Percentiles rank a stretch among this genome's conserved stretches.
Evolutionary conservation across 1,284 basidiomycete genomes (phyloP).

Genomic region (Austroboletus rostrupii): DNA sequence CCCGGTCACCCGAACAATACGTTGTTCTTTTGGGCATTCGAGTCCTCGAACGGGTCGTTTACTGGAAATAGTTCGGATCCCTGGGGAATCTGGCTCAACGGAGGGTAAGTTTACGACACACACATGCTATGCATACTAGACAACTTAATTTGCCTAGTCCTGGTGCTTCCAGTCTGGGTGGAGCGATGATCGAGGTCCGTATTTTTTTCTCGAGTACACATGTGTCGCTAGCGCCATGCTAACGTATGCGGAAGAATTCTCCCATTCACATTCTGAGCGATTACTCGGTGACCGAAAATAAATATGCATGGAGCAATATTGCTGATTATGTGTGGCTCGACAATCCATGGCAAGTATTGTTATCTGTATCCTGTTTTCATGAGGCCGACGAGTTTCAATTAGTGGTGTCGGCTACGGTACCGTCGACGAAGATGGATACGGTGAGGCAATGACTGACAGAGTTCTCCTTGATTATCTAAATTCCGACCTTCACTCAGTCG

Average conservation of each 20-base stretch:
- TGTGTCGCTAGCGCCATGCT: background rate
- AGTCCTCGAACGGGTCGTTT: conserved; percentile 57
- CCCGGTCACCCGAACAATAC: conserved; percentile 56
- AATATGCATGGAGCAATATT: conserved; percentile 55
- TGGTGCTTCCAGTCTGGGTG: conserved; percentile 63
- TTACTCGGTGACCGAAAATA: conserved; percentile 46
- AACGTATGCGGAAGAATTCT: conserved; percentile 47
- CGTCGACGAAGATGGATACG: conserved; percentile 52
- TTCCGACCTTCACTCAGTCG: conserved; percentile 35
- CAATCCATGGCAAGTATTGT: conserved; percentile 54
- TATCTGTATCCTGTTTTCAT: too few species aligned
- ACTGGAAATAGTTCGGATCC: conserved; percentile 45
- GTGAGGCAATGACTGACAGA: conserved; percentile 32
- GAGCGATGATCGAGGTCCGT: conserved; percentile 59
- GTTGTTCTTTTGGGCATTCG: conserved; percentile 68
- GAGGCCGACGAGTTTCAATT: background rate
- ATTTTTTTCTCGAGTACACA: background rate
- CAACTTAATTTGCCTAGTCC: conserved; percentile 40
- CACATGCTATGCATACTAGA: background rate
- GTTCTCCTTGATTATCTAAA: background rate
- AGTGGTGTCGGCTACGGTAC: conserved; percentile 67
- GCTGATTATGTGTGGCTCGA: conserved; percentile 70
- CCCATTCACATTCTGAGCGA: conserved; percentile 53
- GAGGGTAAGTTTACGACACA: conserved; percentile 45
- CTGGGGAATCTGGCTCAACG: conserved; percentile 75